phyloP scores from a whole-genome alignment of 208 protist species.

The Wallacemonas sp. region DNA sequence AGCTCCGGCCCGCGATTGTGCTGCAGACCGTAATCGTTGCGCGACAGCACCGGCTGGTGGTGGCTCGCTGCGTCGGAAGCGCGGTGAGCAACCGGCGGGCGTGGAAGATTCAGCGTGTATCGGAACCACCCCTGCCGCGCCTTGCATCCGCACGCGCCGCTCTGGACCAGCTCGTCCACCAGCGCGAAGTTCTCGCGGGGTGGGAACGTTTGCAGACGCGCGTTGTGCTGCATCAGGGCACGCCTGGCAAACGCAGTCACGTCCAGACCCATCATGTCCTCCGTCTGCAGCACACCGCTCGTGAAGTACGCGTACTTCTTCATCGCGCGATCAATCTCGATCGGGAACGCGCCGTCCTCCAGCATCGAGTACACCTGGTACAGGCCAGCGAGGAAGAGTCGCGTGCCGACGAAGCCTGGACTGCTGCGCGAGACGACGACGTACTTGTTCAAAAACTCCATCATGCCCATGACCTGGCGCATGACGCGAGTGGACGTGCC shows the following conservation, averaged over 20 bases:
- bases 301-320: conserved; percentile 62
- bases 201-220: conserved; percentile 28
- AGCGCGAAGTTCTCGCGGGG: conserved; percentile 50
- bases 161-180: conserved; percentile 42
- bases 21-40: conserved; percentile 20
- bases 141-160: conserved; percentile 69
- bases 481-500: conserved; percentile 56
- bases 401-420: conserved; percentile 69
- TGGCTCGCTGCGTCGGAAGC: conserved; percentile 24
- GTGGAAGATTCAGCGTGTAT: conserved; percentile 30
- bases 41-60: conserved; percentile 31
- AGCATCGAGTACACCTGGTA: conserved; percentile 86
- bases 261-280: conserved; percentile 87
- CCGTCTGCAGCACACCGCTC: conserved; percentile 77
- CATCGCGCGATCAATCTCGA: conserved; percentile 77
- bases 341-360: conserved; percentile 77
- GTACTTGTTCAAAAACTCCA: conserved; percentile 67
- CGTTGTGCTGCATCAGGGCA: background rate
- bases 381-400: conserved; percentile 64
- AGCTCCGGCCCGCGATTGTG: conserved; percentile 67
- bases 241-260: conserved; percentile 37
- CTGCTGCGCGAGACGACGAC: conserved; percentile 68
- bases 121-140: conserved; percentile 77
- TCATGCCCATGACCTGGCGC: conserved; percentile 42
- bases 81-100: conserved; percentile 15